Percentiles rank a stretch among this genome's conserved stretches.
These are phyloP conservation scores for Rubus parviflorus DNA, from an alignment of 306 rosid species.

Conservation along the genomic window DNA sequence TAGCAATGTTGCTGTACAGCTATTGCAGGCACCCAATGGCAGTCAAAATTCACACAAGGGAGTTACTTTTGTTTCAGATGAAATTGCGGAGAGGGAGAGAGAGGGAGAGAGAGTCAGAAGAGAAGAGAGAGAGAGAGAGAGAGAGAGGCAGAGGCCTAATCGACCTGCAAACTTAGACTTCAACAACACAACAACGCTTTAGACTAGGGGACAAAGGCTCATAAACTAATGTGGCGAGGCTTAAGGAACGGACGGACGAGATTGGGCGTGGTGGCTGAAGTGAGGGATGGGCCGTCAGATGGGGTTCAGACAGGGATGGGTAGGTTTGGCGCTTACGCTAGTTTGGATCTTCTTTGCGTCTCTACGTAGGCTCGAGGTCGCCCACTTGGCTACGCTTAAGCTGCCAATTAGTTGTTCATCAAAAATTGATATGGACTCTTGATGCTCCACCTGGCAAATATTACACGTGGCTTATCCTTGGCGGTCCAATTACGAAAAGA, in stretches of 20 bases:
- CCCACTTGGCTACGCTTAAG: slow-evolving; percentile 67
- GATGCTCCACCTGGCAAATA: not conserved
- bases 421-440: not conserved
- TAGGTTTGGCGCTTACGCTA: slow-evolving; percentile 84
- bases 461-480: slow-evolving; percentile 36
- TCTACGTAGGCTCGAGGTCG: slow-evolving; percentile 58
- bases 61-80: slow-evolving; percentile 15
- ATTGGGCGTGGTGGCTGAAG: slow-evolving; percentile 57
- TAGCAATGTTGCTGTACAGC: not conserved
- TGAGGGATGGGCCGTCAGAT: slow-evolving; percentile 40
- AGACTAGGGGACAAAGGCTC: slow-evolving; percentile 45
- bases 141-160: slow-evolving; percentile 39
- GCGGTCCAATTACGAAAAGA: slow-evolving; percentile 12
- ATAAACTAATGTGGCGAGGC: slow-evolving; percentile 36
- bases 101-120: not conserved
- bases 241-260: slow-evolving; percentile 42
- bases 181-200: slow-evolving; percentile 49
- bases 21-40: not conserved
- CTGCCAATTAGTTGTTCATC: slow-evolving; percentile 39
- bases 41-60: not conserved
- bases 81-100: slow-evolving; percentile 10
- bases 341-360: slow-evolving; percentile 86
- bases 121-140: slow-evolving; percentile 19
- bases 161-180: slow-evolving; percentile 58
- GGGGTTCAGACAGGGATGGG: slow-evolving; percentile 38